Evolutionary conservation across 2,329 filamentous ascomycete genomes (phyloP).

Genomic region (Fusarium humuli): DNA sequence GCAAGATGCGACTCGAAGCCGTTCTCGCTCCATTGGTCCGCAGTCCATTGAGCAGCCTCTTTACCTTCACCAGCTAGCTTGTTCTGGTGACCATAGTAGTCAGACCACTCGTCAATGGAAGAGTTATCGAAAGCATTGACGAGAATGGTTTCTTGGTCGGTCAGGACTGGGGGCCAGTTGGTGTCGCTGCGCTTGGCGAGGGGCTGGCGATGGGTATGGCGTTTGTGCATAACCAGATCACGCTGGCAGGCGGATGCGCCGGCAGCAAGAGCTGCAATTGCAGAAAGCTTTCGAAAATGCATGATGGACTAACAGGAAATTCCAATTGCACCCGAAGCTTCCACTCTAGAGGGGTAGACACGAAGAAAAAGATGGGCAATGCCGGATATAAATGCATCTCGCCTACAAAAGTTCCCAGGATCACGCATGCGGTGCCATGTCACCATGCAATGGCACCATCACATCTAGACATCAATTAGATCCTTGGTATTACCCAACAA

Average conservation of each 20-base stretch:
- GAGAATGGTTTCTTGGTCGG: slow-evolving; percentile 50
- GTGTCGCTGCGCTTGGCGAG: slow-evolving; percentile 48
- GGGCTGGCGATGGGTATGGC: slow-evolving; percentile 50
- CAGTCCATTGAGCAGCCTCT: slow-evolving; percentile 55
- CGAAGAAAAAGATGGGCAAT: slow-evolving; percentile 4
- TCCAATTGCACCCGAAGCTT: neutral
- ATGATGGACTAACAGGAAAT: slow-evolving; percentile 12
- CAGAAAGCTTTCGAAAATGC: slow-evolving; percentile 32
- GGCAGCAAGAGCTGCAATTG: slow-evolving; percentile 37
- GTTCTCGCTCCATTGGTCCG: slow-evolving; percentile 52
- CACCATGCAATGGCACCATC: slow-evolving; percentile 38
- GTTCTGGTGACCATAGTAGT: slow-evolving; percentile 55
- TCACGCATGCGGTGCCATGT: slow-evolving; percentile 25
- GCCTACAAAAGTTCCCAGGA: neutral
- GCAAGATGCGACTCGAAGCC: slow-evolving; percentile 52
- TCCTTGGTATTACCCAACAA: slow-evolving; percentile 21
- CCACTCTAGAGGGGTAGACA: neutral
- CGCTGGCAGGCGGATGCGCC: slow-evolving; percentile 48
- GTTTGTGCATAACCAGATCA: slow-evolving; percentile 44
- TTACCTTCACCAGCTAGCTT: slow-evolving; percentile 54
- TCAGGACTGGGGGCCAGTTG: slow-evolving; percentile 53
- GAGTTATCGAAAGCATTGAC: slow-evolving; percentile 55
- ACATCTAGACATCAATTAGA: neutral
- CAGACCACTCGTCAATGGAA: slow-evolving; percentile 53
- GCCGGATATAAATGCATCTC: slow-evolving; percentile 36